Evolutionary conservation across 495 filamentous ascomycete genomes (phyloP).

Genomic region (Coniosporium apollinis): DNA sequence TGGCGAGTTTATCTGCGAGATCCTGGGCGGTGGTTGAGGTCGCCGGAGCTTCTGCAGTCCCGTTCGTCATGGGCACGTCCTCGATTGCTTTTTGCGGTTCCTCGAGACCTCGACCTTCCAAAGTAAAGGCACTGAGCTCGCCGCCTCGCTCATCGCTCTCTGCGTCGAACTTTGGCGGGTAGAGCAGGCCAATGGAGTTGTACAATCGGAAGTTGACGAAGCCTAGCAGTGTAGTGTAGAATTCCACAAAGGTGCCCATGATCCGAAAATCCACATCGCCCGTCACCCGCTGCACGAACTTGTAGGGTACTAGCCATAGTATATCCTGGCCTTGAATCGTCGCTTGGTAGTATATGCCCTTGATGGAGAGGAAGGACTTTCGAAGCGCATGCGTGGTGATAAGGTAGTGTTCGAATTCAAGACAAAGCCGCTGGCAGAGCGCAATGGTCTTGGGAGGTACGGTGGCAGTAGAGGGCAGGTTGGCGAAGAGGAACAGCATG

Average conservation of each 20-base stretch:
- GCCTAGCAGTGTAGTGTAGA: constrained; percentile 88
- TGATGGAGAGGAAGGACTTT: constrained; percentile 94
- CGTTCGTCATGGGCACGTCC: constrained; percentile 11
- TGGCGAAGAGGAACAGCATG: constrained; percentile 93
- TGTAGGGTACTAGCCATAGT: constrained; percentile 92
- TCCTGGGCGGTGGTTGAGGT: constrained; percentile 20
- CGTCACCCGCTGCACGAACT: constrained; percentile 84
- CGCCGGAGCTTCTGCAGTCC: not conserved
- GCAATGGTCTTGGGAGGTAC: constrained; percentile 87
- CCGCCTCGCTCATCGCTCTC: constrained; percentile 74
- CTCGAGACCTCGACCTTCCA: constrained; percentile 54
- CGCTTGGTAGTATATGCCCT: constrained; percentile 98
- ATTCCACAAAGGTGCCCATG: constrained; percentile 97
- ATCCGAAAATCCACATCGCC: constrained; percentile 94
- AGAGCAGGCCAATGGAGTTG: constrained; percentile 75
- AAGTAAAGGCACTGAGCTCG: constrained; percentile 77
- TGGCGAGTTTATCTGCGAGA: constrained; percentile 21
- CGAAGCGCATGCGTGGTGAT: constrained; percentile 78
- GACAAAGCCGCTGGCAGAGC: constrained; percentile 74
- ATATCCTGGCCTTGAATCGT: constrained; percentile 97
- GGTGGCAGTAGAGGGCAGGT: constrained; percentile 71
- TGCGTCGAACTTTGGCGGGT: constrained; percentile 85
- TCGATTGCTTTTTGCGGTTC: constrained; percentile 36
- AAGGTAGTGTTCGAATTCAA: constrained; percentile 94
- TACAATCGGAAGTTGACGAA: constrained; percentile 94